phyloP scores from a whole-genome alignment of 1,284 basidiomycete species.

The Leccinum laetum region DNA sequence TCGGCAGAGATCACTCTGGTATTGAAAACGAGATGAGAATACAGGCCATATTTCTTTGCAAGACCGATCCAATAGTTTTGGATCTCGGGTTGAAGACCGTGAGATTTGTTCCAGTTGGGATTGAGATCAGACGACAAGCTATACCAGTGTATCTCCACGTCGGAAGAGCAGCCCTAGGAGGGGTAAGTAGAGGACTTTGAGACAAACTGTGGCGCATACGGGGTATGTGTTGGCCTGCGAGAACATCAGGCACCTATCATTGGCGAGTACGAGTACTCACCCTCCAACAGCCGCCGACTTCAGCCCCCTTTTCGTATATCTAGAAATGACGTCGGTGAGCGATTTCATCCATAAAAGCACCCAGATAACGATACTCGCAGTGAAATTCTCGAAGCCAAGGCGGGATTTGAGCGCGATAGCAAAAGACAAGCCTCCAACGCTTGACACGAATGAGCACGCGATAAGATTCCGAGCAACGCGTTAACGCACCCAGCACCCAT shows the following conservation, averaged over 20 bases:
- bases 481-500: slow-evolving; percentile 26
- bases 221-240: slow-evolving; percentile 30
- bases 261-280: slow-evolving; percentile 15
- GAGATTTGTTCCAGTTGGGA: slow-evolving; percentile 31
- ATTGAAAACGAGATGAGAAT: slow-evolving; percentile 25
- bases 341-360: neutral
- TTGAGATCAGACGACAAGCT: slow-evolving; percentile 34
- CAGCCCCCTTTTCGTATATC: slow-evolving; percentile 27
- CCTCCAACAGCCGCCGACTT: slow-evolving; percentile 29
- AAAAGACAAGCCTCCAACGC: slow-evolving; percentile 24
- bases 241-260: slow-evolving; percentile 3
- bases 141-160: slow-evolving; percentile 35
- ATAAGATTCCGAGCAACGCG: neutral
- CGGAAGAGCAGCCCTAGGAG: slow-evolving; percentile 27
- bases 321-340: slow-evolving; percentile 6
- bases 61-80: slow-evolving; percentile 31
- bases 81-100: slow-evolving; percentile 32
- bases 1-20: slow-evolving; percentile 25
- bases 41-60: slow-evolving; percentile 22
- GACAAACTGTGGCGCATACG: slow-evolving; percentile 8
- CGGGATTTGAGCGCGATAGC: slow-evolving; percentile 24
- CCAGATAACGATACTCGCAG: slow-evolving; percentile 10
- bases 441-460: slow-evolving; percentile 11
- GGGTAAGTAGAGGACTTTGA: neutral
- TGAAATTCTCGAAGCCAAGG: slow-evolving; percentile 24